These are phyloP conservation scores for Pseudisothecium myosuroides DNA, from an alignment of 225 moss, liverwort and hornwort species.

Conservation along the genomic window DNA sequence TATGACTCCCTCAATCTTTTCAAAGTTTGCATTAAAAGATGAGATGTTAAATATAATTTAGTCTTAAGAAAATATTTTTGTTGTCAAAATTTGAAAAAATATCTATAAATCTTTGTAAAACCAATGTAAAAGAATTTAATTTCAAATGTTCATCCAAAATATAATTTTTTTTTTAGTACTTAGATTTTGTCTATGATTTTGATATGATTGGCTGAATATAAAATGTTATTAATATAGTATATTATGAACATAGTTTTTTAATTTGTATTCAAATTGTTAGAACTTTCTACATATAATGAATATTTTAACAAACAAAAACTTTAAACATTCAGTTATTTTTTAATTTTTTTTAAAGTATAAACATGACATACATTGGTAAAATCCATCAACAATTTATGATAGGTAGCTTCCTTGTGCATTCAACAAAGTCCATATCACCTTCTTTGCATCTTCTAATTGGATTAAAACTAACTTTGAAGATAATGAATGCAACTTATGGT, in stretches of 20 bases:
- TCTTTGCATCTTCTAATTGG: too few relatives aligned
- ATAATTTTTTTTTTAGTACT: not conserved
- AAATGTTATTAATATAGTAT: not conserved
- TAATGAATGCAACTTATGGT: too few relatives aligned
- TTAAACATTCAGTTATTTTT: not conserved
- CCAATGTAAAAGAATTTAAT: not conserved
- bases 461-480: too few relatives aligned
- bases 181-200: not conserved
- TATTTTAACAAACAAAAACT: not conserved
- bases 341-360: not conserved
- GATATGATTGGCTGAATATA: not conserved
- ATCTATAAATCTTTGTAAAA: not conserved
- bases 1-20: not conserved
- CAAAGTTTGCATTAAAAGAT: not conserved
- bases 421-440: too few relatives aligned
- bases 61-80: too few relatives aligned
- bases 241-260: not conserved
- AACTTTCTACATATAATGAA: not conserved
- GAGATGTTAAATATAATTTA: not conserved
- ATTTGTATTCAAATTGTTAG: not conserved
- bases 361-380: fast-evolving
- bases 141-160: not conserved
- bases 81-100: too few relatives aligned
- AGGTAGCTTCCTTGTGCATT: not conserved
- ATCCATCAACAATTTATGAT: not conserved